A percentile compares a stretch with the other conserved stretches of the same genome.
These are phyloP conservation scores for Discostella pseudostelligera DNA, from an alignment of 108 stramenopile genomes.

Conservation along the genomic window DNA sequence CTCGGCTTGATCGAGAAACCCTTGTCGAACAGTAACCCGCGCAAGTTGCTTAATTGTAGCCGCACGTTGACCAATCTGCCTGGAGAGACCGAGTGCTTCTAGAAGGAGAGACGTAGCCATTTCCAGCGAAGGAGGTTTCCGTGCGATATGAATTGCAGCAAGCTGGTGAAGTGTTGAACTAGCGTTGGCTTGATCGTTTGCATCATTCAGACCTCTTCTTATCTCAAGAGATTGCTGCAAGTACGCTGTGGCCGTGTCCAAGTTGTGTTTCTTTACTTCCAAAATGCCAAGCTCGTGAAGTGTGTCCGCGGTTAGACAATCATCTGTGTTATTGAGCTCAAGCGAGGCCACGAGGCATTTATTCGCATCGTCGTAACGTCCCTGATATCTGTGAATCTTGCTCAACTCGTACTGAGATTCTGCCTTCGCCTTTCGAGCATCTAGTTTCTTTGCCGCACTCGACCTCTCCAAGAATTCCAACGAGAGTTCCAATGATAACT, in stretches of 20 bases:
- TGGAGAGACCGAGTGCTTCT: conserved; percentile 52
- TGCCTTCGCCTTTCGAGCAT: conserved; percentile 32
- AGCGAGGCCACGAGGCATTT: conserved; percentile 35
- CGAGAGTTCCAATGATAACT: conserved; percentile 51
- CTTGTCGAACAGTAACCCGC: conserved; percentile 61
- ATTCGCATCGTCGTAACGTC: conserved; percentile 46
- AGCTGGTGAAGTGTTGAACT: conserved; percentile 65
- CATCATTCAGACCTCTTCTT: conserved; percentile 33
- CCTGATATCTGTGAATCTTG: conserved; percentile 52
- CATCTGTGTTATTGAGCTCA: conserved; percentile 26
- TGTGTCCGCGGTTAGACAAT: conserved; percentile 27
- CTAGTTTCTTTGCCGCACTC: not conserved
- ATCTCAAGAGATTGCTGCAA: conserved; percentile 50
- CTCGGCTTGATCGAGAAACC: conserved; percentile 54
- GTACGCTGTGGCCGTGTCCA: conserved; percentile 48
- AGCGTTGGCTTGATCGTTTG: conserved; percentile 33
- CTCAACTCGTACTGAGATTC: conserved; percentile 52
- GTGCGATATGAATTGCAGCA: conserved; percentile 57
- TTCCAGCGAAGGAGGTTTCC: conserved; percentile 58
- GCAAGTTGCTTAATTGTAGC: conserved; percentile 73
- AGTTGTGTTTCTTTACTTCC: conserved; percentile 64
- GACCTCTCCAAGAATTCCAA: conserved; percentile 41
- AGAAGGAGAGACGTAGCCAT: conserved; percentile 54
- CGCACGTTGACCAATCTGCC: conserved; percentile 67
- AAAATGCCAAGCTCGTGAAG: conserved; percentile 64